These are phyloP conservation scores for Jaenimonas drosophilae DNA, from an alignment of 208 protist genomes.

Conservation along the genomic window DNA sequence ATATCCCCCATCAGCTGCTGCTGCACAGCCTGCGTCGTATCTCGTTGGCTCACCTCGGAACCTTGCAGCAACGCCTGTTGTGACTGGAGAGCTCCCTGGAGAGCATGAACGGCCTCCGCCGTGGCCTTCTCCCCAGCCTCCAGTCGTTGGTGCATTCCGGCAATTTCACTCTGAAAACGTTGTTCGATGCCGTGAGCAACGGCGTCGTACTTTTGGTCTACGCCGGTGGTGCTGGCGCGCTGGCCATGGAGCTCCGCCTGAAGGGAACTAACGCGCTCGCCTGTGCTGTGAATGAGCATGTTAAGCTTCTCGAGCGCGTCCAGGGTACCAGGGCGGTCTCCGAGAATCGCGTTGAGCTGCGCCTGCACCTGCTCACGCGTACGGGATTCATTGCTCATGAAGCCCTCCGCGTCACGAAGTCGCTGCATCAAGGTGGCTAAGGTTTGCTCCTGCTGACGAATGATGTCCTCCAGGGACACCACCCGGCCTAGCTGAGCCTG, in stretches of 20 bases:
- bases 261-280: conserved; percentile 33
- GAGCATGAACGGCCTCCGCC: conserved; percentile 25
- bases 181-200: conserved; percentile 44
- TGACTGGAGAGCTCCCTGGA: conserved; percentile 39
- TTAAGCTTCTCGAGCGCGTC: conserved; percentile 9
- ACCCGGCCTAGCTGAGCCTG: too few species aligned
- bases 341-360: too few species aligned
- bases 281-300: conserved; percentile 21
- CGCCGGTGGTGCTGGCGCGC: conserved; percentile 20
- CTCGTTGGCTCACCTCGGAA: conserved; percentile 33
- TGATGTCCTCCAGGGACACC: conserved; percentile 74
- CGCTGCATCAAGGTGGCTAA: conserved; percentile 48
- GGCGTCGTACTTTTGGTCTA: conserved; percentile 40
- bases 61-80: conserved; percentile 26
- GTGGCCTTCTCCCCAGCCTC: conserved; percentile 33
- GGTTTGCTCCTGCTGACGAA: conserved; percentile 61
- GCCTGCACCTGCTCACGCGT: conserved; percentile 34
- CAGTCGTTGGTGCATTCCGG: conserved; percentile 34
- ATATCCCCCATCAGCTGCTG: conserved; percentile 35
- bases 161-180: conserved; percentile 45
- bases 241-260: conserved; percentile 47
- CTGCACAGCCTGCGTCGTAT: conserved; percentile 40
- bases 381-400: conserved; percentile 33
- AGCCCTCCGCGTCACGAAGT: conserved; percentile 69
- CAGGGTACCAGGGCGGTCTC: conserved; percentile 15